Evolutionary conservation across 768 basidiomycete species (phyloP), one percentile per base, ranked within the genome.

Genomic region (Psilocybe sp.): DNA sequence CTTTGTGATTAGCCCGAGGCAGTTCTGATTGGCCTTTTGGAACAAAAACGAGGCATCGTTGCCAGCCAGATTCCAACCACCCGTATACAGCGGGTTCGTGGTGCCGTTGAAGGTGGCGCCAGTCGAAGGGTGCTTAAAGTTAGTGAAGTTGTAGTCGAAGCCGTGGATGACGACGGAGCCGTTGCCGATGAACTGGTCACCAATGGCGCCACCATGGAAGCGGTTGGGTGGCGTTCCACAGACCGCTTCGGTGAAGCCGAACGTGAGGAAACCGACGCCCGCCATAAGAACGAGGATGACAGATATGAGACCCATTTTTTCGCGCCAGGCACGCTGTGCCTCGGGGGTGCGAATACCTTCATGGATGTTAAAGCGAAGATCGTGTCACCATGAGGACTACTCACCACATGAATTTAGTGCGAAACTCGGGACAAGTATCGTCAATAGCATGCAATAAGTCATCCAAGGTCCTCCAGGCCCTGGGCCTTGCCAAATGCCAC

Each of bases 381-480:
- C 39, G 23, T 41, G 48, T 36, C 23, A 31, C 8, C 43, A 14
- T 34, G 20, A n/a, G 46, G 33, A 40, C 39, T 37, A 79, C 88
- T 52, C 62, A 92, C 92, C 93, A 60, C 89, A 94, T 28, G 82
- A 72, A 45, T 71, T 77, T 51, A 97, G 77, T 16, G 98, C 53
- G 51, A 89, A 82, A 1, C 81, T 69, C 1, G 97, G 97, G n/a
- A 96, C 72, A 60, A 85, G 85, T 59, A 78, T 80, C 5, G 97
- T 99, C 45, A 97, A 54, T 55, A 94, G 60, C 66, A 84, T 85
- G 68, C 90, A 97, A 68, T 94, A 99, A 52, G 89, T 82, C 85
- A 97, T 96, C 94, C 94, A 98, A 19, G 85, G 82, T 44, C 93
- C 87, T 57, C 93, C 86, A 12, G 96, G 96, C 11, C 95, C 93